A percentile compares a stretch with the other conserved stretches of the same genome.
These are phyloP conservation scores for Cercospora sp. DNA, from an alignment of 2,329 filamentous ascomycete species.

Conservation along the genomic window DNA sequence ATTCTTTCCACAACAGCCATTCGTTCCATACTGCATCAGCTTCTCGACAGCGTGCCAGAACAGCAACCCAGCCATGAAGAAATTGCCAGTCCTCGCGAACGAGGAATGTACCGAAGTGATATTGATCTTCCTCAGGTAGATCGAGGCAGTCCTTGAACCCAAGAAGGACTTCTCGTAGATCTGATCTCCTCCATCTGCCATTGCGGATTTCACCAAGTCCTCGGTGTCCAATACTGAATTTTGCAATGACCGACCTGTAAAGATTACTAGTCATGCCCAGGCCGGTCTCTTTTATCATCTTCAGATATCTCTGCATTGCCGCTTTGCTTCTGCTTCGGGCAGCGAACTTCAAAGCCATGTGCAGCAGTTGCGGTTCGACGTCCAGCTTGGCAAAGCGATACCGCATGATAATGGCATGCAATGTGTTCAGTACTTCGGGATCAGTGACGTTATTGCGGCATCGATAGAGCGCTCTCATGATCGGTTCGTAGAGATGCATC, in stretches of 20 bases:
- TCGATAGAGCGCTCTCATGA: conserved; percentile 40
- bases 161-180: conserved; percentile 40
- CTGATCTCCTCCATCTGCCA: conserved; percentile 38
- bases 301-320: conserved; percentile 39
- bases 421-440: conserved; percentile 30
- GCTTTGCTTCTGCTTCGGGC: conserved; percentile 35
- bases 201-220: conserved; percentile 43
- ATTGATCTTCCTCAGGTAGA: conserved; percentile 34
- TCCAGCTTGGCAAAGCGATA: conserved; percentile 31
- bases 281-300: conserved; percentile 24
- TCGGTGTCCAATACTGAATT: conserved; percentile 41
- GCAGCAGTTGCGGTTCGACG: conserved; percentile 28
- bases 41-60: conserved; percentile 37
- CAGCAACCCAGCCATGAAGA: conserved; percentile 41
- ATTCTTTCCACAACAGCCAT: conserved; percentile 39
- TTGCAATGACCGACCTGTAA: conserved; percentile 41
- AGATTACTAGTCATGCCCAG: conserved; percentile 30
- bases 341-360: conserved; percentile 39
- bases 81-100: conserved; percentile 37
- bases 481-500: conserved; percentile 28
- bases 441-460: conserved; percentile 37
- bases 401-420: conserved; percentile 35
- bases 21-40: conserved; percentile 38
- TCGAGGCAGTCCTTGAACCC: conserved; percentile 37
- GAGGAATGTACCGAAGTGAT: conserved; percentile 39